A percentile compares a stretch with the other conserved stretches of the same genome.
Conservation (phyloP, 2,329 filamentous ascomycete genomes). For the Epichloe coenophiala region DNA sequence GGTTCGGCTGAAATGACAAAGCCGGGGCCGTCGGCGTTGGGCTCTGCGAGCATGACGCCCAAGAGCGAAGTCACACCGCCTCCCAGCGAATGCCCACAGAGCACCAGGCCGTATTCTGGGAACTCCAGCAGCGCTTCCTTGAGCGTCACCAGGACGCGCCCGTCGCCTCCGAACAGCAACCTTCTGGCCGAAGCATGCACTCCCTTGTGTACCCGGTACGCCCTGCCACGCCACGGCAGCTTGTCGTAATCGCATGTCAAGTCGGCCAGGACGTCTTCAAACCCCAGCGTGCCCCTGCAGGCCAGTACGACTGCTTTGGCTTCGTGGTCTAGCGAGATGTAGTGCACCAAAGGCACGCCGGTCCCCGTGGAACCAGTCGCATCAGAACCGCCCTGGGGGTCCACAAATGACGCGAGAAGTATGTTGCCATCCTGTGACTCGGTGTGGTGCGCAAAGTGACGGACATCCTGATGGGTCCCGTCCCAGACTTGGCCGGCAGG, state of each 20-base stretch:
- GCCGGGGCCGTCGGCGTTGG: slow-evolving; percentile 37
- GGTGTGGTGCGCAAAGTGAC: slow-evolving; percentile 51
- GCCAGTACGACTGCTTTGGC: slow-evolving; percentile 61
- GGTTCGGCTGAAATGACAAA: slow-evolving; percentile 48
- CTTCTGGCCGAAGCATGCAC: slow-evolving; percentile 58
- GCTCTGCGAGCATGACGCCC: slow-evolving; percentile 57
- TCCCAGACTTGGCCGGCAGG: slow-evolving; percentile 28
- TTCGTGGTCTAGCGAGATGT: slow-evolving; percentile 57
- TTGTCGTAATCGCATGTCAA: slow-evolving; percentile 63
- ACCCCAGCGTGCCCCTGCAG: slow-evolving; percentile 57
- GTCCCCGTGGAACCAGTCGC: slow-evolving; percentile 50
- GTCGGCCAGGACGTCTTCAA: slow-evolving; percentile 60
- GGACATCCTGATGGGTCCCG: slow-evolving; percentile 44
- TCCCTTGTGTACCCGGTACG: slow-evolving; percentile 61
- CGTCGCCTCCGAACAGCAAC: slow-evolving; percentile 53
- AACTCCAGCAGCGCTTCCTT: slow-evolving; percentile 53
- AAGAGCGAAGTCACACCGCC: slow-evolving; percentile 57
- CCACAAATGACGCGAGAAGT: slow-evolving; percentile 56
- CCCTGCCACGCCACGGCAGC: slow-evolving; percentile 46
- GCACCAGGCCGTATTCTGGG: slow-evolving; percentile 54
- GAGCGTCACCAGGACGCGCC: slow-evolving; percentile 51
- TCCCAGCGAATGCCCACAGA: slow-evolving; percentile 57
- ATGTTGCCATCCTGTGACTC: slow-evolving; percentile 43
- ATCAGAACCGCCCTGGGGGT: slow-evolving; percentile 54
- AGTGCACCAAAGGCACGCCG: slow-evolving; percentile 59